Percentiles rank a stretch among this genome's conserved stretches.
phyloP scores from a whole-genome alignment of 305 asterid species.

The Withania somnifera region DNA sequence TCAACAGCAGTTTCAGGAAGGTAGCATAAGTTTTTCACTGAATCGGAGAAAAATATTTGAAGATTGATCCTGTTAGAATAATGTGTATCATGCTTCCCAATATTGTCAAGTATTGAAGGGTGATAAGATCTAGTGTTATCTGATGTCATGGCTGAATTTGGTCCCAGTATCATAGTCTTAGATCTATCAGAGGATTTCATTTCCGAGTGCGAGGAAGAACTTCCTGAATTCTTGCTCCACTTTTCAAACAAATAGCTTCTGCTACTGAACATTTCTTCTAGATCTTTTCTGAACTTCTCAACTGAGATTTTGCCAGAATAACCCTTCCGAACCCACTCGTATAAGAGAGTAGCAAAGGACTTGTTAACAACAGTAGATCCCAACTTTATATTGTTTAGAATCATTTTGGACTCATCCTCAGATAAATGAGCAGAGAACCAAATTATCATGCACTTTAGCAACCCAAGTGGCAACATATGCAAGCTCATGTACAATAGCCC shows the following conservation, averaged over 20 bases:
- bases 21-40: slow-evolving; percentile 22
- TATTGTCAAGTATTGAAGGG: background rate
- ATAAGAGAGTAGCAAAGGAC: slow-evolving; percentile 36
- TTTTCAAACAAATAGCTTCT: slow-evolving; percentile 46
- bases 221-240: slow-evolving; percentile 19
- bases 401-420: slow-evolving; percentile 33
- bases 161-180: slow-evolving; percentile 5
- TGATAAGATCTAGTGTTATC: background rate
- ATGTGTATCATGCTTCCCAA: background rate
- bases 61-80: slow-evolving; percentile 24
- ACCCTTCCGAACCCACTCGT: slow-evolving; percentile 56
- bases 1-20: slow-evolving; percentile 16
- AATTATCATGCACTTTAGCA: slow-evolving; percentile 43
- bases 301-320: slow-evolving; percentile 57
- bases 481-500: slow-evolving; percentile 55
- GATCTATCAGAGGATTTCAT: slow-evolving; percentile 11
- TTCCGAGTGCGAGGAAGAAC: slow-evolving; percentile 12
- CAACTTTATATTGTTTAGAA: slow-evolving; percentile 28
- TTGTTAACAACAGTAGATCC: slow-evolving; percentile 31
- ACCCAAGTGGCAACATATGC: slow-evolving; percentile 59
- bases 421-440: slow-evolving; percentile 56
- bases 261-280: slow-evolving; percentile 39
- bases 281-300: slow-evolving; percentile 39
- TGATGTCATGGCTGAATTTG: slow-evolving; percentile 12
- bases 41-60: slow-evolving; percentile 36